Conservation (phyloP, 2,329 filamentous ascomycete genomes). For the Setomelanomma holmii region DNA sequence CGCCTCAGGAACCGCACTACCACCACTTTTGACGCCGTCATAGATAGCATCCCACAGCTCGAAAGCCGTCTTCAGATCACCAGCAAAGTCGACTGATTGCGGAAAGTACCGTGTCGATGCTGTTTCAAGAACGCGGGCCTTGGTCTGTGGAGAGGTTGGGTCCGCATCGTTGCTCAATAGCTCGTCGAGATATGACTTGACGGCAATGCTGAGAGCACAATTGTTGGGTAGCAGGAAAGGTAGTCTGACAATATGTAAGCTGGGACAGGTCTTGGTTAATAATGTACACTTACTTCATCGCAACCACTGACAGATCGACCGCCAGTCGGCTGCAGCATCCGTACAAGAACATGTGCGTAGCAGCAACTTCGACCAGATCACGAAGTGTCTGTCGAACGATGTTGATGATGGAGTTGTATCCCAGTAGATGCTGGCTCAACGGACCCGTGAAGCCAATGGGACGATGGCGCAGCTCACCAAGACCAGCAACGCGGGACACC, state of each 20-base stretch:
- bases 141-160: slow-evolving; percentile 58
- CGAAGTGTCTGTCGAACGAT: slow-evolving; percentile 80
- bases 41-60: slow-evolving; percentile 71
- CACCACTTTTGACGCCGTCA: slow-evolving; percentile 63
- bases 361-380: slow-evolving; percentile 82
- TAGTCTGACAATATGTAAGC: slow-evolving; percentile 55
- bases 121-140: slow-evolving; percentile 59
- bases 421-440: slow-evolving; percentile 85
- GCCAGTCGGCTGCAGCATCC: slow-evolving; percentile 75
- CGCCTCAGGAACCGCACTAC: slow-evolving; percentile 51
- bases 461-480: slow-evolving; percentile 82
- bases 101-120: slow-evolving; percentile 66
- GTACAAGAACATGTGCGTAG: slow-evolving; percentile 80
- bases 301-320: slow-evolving; percentile 65
- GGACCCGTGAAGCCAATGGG: slow-evolving; percentile 92
- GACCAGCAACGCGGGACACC: slow-evolving; percentile 83
- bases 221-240: slow-evolving; percentile 75
- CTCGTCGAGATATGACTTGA: slow-evolving; percentile 81
- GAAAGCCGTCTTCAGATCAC: slow-evolving; percentile 67
- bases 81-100: slow-evolving; percentile 64
- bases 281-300: slow-evolving; percentile 68
- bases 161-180: slow-evolving; percentile 64
- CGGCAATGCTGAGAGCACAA: slow-evolving; percentile 77
- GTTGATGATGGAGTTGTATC: slow-evolving; percentile 83
- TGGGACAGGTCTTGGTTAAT: slow-evolving; percentile 19